Evolutionary conservation across 1,284 basidiomycete genomes (phyloP), one percentile per base, ranked within the genome.

Genomic region (Cutaneotrichosporon cutaneum): DNA sequence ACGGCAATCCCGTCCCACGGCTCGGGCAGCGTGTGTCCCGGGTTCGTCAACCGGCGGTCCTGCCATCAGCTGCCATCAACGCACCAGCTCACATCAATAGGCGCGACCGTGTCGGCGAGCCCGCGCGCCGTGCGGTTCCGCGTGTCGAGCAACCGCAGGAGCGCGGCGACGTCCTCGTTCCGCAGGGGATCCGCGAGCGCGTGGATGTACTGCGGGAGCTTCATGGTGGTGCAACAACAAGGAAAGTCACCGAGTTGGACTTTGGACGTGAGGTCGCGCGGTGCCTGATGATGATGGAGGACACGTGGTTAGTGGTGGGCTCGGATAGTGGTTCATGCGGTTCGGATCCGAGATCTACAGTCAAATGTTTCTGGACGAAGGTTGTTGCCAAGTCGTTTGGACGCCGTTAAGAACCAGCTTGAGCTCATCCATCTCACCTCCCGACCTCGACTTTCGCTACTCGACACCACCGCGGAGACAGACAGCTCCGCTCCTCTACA

Each of bases 1-100:
- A 74, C 64, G 0, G 74, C 77, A 55, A 78, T 77, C 6, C 62
- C 72, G 52, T 76, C 74, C 77, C 77, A 78, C 16, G 70, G 72
- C 45, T 74, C 74, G 1, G 69, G 68, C 18, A 76, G 64, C 13
- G 68, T 66, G 62, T 74, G 71, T 7, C 73, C 70, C 4, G 74
- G 73, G 59, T 75, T 72, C 26, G 61, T 35, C 8, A 77, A 61
- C 27, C 72, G 65, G 24, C 65, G 54, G 8, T 72, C 74, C 74
- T 77, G 58, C 10, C 1, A 57, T 64, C 35, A 61, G 48, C 44
- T 14, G n/a, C n/a, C 30, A 18, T 11, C n/a, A 13, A 5, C 18
- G 27, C 11, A 30, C 9, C 18, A 4, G 32, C 75, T 64, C 58
- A 78, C 75, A 56, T 76, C 75, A 18, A 74, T 69, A 11, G 67